Evolutionary conservation across 1,284 basidiomycete genomes (phyloP).

Genomic region (Puccinia horiana): DNA sequence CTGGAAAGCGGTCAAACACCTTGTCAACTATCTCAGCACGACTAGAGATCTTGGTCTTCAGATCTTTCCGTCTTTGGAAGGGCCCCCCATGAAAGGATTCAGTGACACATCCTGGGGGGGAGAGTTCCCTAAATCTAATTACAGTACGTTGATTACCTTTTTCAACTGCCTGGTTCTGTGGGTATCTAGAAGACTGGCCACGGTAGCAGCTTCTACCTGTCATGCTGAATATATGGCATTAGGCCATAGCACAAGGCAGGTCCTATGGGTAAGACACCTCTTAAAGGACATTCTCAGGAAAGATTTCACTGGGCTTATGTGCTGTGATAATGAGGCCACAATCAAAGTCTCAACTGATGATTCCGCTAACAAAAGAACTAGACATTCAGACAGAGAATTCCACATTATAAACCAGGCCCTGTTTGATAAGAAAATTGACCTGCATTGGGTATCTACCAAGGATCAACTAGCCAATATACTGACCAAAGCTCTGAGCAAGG

Average conservation of each 20-base stretch:
- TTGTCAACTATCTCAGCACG: no score
- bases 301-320: background rate
- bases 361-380: background rate
- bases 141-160: background rate
- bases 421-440: background rate
- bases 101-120: no score
- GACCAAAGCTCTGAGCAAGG: slow-evolving; percentile 10
- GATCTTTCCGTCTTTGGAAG: no score
- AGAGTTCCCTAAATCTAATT: background rate
- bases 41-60: no score
- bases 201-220: slow-evolving; percentile 15
- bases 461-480: slow-evolving; percentile 6
- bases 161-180: background rate
- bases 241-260: background rate
- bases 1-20: background rate
- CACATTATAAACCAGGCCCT: background rate
- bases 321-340: slow-evolving; percentile 1
- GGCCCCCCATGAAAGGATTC: background rate
- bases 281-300: background rate
- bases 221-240: slow-evolving; percentile 37
- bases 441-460: background rate
- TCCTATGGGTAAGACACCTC: background rate
- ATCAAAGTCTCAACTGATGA: background rate
- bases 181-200: background rate
- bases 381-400: slow-evolving; percentile 17